These are phyloP conservation scores for Penicillium sp. DNA, from an alignment of 2,329 filamentous ascomycete species.

Conservation along the genomic window DNA sequence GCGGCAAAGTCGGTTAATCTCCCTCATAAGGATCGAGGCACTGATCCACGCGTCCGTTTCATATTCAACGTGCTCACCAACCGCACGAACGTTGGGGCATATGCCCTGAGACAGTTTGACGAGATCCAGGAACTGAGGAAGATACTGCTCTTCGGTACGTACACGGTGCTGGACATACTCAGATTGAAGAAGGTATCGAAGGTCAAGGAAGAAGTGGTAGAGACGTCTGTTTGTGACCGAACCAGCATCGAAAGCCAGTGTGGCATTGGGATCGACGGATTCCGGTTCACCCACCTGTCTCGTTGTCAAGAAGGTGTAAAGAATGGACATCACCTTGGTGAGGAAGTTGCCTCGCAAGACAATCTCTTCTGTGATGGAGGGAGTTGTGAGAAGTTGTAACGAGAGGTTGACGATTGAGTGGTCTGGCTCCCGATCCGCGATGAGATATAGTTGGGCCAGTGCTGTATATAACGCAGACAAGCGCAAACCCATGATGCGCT, in stretches of 20 bases:
- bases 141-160: conserved; percentile 76
- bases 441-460: conserved; percentile 87
- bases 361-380: conserved; percentile 92
- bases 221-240: conserved; percentile 92
- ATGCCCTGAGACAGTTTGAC: conserved; percentile 97
- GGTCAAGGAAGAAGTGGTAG: conserved; percentile 95
- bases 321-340: conserved; percentile 88
- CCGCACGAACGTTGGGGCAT: conserved; percentile 84
- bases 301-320: conserved; percentile 95
- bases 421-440: conserved; percentile 92
- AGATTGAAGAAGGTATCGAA: conserved; percentile 85
- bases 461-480: conserved; percentile 94
- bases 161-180: conserved; percentile 83
- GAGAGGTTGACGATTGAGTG: conserved; percentile 98
- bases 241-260: conserved; percentile 87
- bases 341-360: conserved; percentile 94
- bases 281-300: conserved; percentile 92
- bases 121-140: conserved; percentile 90
- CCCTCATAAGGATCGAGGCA: conserved; percentile 85
- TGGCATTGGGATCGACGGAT: conserved; percentile 79
- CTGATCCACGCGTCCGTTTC: conserved; percentile 98
- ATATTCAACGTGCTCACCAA: conserved; percentile 96
- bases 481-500: conserved; percentile 84
- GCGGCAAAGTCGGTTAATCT: conserved; percentile 88
- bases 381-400: conserved; percentile 91